phyloP scores from a whole-genome alignment of 345 rosid species.

The Jatropha curcas region DNA sequence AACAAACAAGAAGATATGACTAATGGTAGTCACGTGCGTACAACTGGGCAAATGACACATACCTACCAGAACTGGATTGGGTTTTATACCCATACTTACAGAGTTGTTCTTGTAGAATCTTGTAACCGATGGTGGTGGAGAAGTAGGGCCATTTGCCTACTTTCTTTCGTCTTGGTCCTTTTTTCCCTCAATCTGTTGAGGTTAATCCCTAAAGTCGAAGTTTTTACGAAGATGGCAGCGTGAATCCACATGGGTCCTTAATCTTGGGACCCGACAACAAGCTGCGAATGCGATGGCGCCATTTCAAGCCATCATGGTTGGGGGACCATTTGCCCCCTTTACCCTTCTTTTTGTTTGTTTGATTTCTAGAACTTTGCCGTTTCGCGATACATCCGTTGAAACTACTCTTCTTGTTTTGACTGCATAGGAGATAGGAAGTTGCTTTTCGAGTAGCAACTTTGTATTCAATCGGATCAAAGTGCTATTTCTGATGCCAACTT shows the following conservation, averaged over 20 bases:
- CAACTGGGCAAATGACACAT: background rate
- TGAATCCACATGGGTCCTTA: background rate
- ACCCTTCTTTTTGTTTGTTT: background rate
- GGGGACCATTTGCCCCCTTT: background rate
- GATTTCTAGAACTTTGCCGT: background rate
- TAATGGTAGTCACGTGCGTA: constrained; percentile 9
- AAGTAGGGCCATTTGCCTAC: too few species aligned
- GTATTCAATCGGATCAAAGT: background rate
- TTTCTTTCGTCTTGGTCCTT: too few species aligned
- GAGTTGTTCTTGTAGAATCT: too few species aligned
- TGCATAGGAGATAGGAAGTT: background rate
- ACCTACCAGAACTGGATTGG: background rate
- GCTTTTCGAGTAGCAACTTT: background rate
- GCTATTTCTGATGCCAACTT: background rate
- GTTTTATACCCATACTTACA: background rate
- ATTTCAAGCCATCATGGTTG: background rate
- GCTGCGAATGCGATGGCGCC: background rate
- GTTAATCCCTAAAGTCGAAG: background rate
- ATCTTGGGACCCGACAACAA: background rate
- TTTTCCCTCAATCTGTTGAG: too few species aligned
- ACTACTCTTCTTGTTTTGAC: background rate
- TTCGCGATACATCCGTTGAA: background rate
- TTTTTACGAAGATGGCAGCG: background rate
- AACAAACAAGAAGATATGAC: background rate
- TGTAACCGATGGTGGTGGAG: background rate